Base-by-base conservation (phyloP, 345 rosid genomes). In the Bruguiera parviflora region DNA sequence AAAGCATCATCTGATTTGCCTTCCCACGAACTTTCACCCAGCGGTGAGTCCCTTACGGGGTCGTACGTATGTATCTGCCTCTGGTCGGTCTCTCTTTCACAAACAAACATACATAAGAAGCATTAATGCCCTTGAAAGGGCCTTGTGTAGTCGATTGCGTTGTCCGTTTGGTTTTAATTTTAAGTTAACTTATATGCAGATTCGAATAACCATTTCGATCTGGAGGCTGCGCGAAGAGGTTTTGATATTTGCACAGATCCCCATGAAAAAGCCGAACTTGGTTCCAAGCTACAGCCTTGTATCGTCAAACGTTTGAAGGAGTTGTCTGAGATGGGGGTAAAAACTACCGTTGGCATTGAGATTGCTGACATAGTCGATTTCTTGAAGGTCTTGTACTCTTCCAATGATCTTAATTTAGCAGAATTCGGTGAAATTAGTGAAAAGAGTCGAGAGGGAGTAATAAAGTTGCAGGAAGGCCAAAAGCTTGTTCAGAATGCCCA, bases 401-500 rank as follows among this genome's bases (percentile, higher is more conserved):
- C 53, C 15, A 32, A 21, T 24, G 18, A 21, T 25, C 29, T 53
- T 46, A 31, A 25, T 21, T 18, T 64, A 19, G 27, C 37, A 2
- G 66, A 63, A 11, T 27, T 61, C 9, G n/a, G 10, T 18, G 67
- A 43, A 39, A 64, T 31, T 22, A 64, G 67, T 27, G 55, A 64
- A 5, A 64, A 64, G 24, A 64, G 67, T 43, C 55, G 67, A 28
- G 67, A 64, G 29, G 67, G 53, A 46, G 67, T 64, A 8, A 43
- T 64, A 18, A 46, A 28, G 15, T 43, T 64, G 53, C 67, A 64
- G 67, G 53, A 64, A 46, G 67, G 67, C 6, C 55, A 28, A 53
- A 25, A 21, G 67, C 53, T 39, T 21, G 31, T 64, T 9, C 24
- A 22, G 43, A 46, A 43, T 2, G 51, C 67, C 56, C 67, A 64